Evolutionary conservation across 768 basidiomycete species (phyloP).

Genomic region (Vararia minispora): DNA sequence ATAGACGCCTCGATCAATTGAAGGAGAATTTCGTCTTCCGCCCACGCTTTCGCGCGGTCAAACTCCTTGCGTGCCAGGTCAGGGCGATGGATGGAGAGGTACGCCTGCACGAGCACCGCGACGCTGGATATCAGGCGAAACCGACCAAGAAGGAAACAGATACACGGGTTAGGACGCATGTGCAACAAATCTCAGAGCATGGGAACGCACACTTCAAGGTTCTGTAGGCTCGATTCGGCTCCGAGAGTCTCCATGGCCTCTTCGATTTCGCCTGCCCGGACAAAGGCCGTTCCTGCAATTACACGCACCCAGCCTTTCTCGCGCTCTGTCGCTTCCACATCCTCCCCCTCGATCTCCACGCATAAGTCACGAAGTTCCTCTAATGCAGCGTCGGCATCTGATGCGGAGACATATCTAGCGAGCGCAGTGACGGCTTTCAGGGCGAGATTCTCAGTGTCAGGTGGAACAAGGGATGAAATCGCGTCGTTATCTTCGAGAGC

Average conservation of each 20-base stretch:
- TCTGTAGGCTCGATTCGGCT: slow-evolving; percentile 50
- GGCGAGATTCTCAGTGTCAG: slow-evolving; percentile 50
- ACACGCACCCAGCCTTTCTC: slow-evolving; percentile 71
- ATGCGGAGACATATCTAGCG: slow-evolving; percentile 51
- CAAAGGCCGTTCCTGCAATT: slow-evolving; percentile 80
- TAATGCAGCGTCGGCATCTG: slow-evolving; percentile 40
- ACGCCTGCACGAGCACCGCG: slow-evolving; percentile 74
- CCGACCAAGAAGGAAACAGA: not conserved
- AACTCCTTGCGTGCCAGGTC: slow-evolving; percentile 84
- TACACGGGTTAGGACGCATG: slow-evolving; percentile 3
- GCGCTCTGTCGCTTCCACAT: slow-evolving; percentile 49
- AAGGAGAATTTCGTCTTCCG: slow-evolving; percentile 82
- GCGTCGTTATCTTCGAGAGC: slow-evolving; percentile 51
- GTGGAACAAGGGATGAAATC: slow-evolving; percentile 45
- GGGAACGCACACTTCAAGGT: slow-evolving; percentile 88
- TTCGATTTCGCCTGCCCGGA: slow-evolving; percentile 74
- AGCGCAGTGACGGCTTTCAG: slow-evolving; percentile 63
- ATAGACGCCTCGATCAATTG: slow-evolving; percentile 84
- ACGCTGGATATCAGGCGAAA: slow-evolving; percentile 36
- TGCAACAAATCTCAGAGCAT: slow-evolving; percentile 14
- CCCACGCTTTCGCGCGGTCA: slow-evolving; percentile 72
- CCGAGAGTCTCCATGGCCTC: slow-evolving; percentile 87
- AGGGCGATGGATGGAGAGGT: slow-evolving; percentile 80
- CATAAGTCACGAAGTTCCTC: slow-evolving; percentile 80
- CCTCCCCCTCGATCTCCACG: slow-evolving; percentile 78